phyloP scores from a whole-genome alignment of 192 early-diverging fungal species.

The Rhizophagus sp. region DNA sequence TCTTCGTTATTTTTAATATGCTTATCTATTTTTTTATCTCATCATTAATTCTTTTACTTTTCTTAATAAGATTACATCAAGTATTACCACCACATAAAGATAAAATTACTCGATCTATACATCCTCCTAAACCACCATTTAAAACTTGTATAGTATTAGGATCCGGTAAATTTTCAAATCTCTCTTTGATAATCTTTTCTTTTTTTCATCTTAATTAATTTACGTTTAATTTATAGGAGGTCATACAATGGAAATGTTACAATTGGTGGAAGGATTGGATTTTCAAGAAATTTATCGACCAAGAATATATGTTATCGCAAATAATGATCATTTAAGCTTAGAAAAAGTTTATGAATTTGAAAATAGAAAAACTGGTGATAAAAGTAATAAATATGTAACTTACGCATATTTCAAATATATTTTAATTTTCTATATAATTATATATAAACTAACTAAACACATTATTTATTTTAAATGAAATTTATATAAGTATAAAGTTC shows the following conservation, averaged over 20 bases:
- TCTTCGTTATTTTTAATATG: too few relatives aligned
- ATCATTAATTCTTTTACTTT: background rate
- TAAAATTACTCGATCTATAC: background rate
- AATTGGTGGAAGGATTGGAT: conserved; percentile 66
- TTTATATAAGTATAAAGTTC: too few relatives aligned
- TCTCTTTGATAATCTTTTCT: background rate
- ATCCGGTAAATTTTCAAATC: conserved; percentile 21
- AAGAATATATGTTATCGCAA: conserved; percentile 74
- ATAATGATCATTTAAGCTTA: conserved; percentile 61
- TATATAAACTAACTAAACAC: background rate
- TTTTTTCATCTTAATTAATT: conserved; percentile 1
- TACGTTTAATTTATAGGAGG: conserved; percentile 62
- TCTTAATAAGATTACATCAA: background rate
- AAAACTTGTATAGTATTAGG: conserved; percentile 45
- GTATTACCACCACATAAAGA: background rate
- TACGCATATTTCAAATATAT: background rate
- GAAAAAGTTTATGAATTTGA: conserved; percentile 58
- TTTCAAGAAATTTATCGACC: conserved; percentile 53
- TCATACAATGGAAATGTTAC: conserved; percentile 91
- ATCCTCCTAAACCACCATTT: conserved; percentile 16
- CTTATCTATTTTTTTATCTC: too few relatives aligned
- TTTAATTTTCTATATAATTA: background rate
- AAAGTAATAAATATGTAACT: conserved; percentile 12
- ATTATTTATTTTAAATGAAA: too few relatives aligned
- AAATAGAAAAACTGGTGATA: conserved; percentile 15